A percentile compares a stretch with the other conserved stretches of the same genome.
Evolutionary conservation across 768 basidiomycete species (phyloP).

Genomic region (Leucocoprinus birnbaumii): DNA sequence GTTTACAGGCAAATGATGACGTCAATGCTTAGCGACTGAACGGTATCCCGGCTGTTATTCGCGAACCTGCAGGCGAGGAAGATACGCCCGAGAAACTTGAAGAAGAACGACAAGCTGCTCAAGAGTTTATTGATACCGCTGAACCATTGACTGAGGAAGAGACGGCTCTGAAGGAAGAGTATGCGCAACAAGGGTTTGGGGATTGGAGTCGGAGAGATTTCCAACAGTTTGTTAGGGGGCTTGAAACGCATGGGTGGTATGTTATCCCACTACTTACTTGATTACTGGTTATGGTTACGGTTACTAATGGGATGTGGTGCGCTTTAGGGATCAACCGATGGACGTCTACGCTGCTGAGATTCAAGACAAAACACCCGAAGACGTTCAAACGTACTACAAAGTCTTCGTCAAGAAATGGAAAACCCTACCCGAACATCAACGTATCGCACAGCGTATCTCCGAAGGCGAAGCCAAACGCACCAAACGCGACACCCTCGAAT

Average conservation of each 20-base stretch:
- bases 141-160: constrained; percentile 92
- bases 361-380: constrained; percentile 76
- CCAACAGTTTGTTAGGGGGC: constrained; percentile 80
- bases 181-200: constrained; percentile 76
- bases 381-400: constrained; percentile 73
- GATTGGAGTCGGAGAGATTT: constrained; percentile 94
- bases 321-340: constrained; percentile 59
- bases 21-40: constrained; percentile 49
- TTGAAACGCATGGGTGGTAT: constrained; percentile 72
- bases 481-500: constrained; percentile 78
- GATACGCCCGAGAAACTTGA: constrained; percentile 86
- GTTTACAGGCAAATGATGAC: neutral
- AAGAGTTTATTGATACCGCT: constrained; percentile 90
- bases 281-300: neutral
- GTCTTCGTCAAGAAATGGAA: constrained; percentile 91
- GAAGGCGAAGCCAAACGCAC: constrained; percentile 90
- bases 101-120: constrained; percentile 73
- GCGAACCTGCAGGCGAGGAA: constrained; percentile 66
- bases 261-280: constrained; percentile 22
- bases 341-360: constrained; percentile 79
- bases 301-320: neutral
- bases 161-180: constrained; percentile 72
- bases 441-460: constrained; percentile 79
- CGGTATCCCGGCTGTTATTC: constrained; percentile 58
- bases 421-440: constrained; percentile 76